Evolutionary conservation across 2,329 filamentous ascomycete genomes (phyloP).

Genomic region (Periglandula ipomoeae): DNA sequence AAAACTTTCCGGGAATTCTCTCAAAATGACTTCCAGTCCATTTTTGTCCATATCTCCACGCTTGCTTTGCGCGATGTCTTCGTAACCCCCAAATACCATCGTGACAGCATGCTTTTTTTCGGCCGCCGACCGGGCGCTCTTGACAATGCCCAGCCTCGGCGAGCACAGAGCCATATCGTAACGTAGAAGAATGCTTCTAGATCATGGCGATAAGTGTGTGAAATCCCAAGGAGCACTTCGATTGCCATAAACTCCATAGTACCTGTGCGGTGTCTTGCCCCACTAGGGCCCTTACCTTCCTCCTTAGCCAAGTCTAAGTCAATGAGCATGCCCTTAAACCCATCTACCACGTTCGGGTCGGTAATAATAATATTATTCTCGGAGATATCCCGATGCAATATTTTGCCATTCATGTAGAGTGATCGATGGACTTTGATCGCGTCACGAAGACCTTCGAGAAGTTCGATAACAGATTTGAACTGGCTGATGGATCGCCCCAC

Average conservation of each 20-base stretch:
- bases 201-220: slow-evolving; percentile 2
- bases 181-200: background rate
- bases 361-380: slow-evolving; percentile 8
- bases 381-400: slow-evolving; percentile 8
- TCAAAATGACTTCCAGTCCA: background rate
- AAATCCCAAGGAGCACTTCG: slow-evolving; percentile 1
- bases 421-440: slow-evolving; percentile 7
- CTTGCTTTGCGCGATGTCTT: background rate
- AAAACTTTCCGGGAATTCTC: background rate
- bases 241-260: slow-evolving; percentile 5
- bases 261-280: background rate
- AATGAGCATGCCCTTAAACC: slow-evolving; percentile 8
- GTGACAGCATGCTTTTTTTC: background rate
- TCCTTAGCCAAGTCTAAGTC: slow-evolving; percentile 8
- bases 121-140: no score
- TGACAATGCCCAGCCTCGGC: slow-evolving; percentile 1
- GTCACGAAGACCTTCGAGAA: slow-evolving; percentile 7
- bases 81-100: background rate
- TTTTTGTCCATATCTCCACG: background rate
- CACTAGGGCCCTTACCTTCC: slow-evolving; percentile 4
- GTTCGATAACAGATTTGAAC: slow-evolving; percentile 6
- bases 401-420: slow-evolving; percentile 3
- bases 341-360: slow-evolving; percentile 1
- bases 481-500: slow-evolving; percentile 6
- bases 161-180: background rate